Percentiles rank a stretch among this genome's conserved stretches.
Conservation (phyloP, 1,284 basidiomycete species). For the Inonotus obliquus region DNA sequence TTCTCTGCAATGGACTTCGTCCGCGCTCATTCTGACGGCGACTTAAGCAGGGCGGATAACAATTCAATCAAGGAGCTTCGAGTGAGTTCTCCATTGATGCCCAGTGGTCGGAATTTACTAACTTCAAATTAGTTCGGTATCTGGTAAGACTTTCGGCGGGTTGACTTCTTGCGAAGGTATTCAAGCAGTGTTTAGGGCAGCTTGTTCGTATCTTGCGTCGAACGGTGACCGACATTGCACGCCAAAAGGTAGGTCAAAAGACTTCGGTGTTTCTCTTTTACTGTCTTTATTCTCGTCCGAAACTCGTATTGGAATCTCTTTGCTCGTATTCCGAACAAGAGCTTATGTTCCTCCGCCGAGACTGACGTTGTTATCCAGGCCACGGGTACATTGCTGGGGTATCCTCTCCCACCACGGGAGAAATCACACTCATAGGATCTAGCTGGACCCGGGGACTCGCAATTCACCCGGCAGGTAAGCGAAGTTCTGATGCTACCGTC, state of each 20-base stretch:
- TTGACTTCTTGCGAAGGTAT: background rate
- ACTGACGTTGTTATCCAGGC: background rate
- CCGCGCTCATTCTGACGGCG: conserved; percentile 45
- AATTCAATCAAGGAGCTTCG: conserved; percentile 41
- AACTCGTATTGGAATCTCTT: background rate
- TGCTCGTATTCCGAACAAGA: background rate
- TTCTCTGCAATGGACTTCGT: conserved; percentile 60
- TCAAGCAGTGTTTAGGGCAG: conserved; percentile 36
- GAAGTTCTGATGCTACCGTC: background rate
- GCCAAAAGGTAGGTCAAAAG: conserved; percentile 28
- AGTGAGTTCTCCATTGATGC: conserved; percentile 37
- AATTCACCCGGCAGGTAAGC: conserved; percentile 66
- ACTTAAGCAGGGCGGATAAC: conserved; percentile 25
- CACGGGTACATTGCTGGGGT: conserved; percentile 14
- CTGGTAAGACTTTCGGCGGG: conserved; percentile 38
- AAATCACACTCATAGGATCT: conserved; percentile 34
- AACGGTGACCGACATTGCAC: conserved; percentile 41
- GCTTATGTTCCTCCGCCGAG: background rate
- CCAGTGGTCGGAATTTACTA: background rate
- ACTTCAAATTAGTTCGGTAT: conserved; percentile 47
- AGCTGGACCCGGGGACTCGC: conserved; percentile 72
- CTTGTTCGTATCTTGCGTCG: conserved; percentile 44
- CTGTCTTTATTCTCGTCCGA: background rate
- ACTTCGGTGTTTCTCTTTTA: background rate
- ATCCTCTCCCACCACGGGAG: conserved; percentile 13